Evolutionary conservation across 768 basidiomycete species (phyloP).

Genomic region (Lentinula edodes): DNA sequence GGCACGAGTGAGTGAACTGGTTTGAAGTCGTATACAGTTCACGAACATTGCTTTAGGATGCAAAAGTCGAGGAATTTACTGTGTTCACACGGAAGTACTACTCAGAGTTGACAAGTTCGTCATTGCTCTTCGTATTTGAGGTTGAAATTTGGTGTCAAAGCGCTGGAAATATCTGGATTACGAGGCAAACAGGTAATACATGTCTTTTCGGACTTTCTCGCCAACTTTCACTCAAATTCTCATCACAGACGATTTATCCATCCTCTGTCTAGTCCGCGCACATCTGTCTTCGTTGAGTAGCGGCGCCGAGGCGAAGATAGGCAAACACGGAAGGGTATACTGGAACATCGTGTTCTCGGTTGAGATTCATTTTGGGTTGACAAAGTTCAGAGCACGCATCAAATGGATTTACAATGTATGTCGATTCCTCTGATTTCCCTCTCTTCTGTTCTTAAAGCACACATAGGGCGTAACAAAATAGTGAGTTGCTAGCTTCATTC

Average conservation of each 20-base stretch:
- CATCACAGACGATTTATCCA: constrained; percentile 60
- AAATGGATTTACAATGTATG: constrained; percentile 79
- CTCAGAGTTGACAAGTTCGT: constrained; percentile 72
- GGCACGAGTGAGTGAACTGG: constrained; percentile 44
- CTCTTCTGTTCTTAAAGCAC: background rate
- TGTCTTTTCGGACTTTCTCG: constrained; percentile 12
- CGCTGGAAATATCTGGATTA: constrained; percentile 73
- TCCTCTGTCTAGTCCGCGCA: constrained; percentile 71
- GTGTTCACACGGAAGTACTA: constrained; percentile 81
- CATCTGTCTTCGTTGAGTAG: constrained; percentile 68
- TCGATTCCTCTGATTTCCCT: constrained; percentile 5
- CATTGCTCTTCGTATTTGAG: constrained; percentile 74
- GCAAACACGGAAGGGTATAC: constrained; percentile 62
- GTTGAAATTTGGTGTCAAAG: constrained; percentile 83
- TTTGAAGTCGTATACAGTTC: constrained; percentile 1
- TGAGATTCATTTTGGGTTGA: constrained; percentile 78
- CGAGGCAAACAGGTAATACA: constrained; percentile 43
- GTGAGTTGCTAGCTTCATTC: constrained; percentile 35
- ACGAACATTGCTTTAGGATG: constrained; percentile 34
- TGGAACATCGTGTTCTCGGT: constrained; percentile 87
- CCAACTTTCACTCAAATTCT: background rate
- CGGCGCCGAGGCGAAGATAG: constrained; percentile 63
- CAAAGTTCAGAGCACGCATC: constrained; percentile 77
- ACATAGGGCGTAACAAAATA: constrained; percentile 64
- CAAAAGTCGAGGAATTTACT: constrained; percentile 76